Conservation (phyloP, 1,284 basidiomycete species). For the Tilletiaria anomala region DNA sequence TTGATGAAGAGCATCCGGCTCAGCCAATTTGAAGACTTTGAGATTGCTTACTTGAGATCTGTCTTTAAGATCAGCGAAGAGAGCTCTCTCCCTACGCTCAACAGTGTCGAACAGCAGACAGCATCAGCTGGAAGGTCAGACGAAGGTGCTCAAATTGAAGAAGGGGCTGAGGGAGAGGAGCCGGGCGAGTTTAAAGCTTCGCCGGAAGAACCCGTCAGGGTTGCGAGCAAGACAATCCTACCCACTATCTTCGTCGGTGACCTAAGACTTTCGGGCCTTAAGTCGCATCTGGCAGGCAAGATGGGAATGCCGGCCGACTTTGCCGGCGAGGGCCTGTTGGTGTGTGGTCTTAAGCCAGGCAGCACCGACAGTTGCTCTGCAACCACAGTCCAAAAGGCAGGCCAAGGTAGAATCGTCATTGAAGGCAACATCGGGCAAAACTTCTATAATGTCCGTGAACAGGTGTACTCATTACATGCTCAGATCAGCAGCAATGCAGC, state of each 20-base stretch:
- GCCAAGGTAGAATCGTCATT: constrained; percentile 15
- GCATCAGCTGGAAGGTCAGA: no score
- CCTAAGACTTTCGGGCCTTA: constrained; percentile 32
- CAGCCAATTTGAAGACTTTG: constrained; percentile 82
- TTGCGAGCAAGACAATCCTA: neutral
- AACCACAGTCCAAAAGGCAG: constrained; percentile 3
- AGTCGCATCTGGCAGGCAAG: constrained; percentile 9
- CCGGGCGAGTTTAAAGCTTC: neutral
- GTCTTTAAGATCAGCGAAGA: constrained; percentile 65
- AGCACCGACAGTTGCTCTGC: constrained; percentile 1
- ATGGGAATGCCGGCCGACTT: constrained; percentile 34
- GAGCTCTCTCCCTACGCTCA: constrained; percentile 50
- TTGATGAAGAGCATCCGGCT: constrained; percentile 65
- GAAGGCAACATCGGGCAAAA: constrained; percentile 27
- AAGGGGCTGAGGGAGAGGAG: neutral
- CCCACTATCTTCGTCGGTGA: constrained; percentile 36
- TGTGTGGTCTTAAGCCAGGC: constrained; percentile 25
- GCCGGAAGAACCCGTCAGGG: no score
- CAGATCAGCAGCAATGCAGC: no score
- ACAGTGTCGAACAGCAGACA: no score
- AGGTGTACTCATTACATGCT: constrained; percentile 30
- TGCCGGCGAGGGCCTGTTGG: constrained; percentile 35
- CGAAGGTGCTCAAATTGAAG: neutral
- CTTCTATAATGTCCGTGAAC: constrained; percentile 18
- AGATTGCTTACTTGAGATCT: constrained; percentile 79